Evolutionary conservation across 257 asterid species (phyloP).

Genomic region (Verbena officinalis): DNA sequence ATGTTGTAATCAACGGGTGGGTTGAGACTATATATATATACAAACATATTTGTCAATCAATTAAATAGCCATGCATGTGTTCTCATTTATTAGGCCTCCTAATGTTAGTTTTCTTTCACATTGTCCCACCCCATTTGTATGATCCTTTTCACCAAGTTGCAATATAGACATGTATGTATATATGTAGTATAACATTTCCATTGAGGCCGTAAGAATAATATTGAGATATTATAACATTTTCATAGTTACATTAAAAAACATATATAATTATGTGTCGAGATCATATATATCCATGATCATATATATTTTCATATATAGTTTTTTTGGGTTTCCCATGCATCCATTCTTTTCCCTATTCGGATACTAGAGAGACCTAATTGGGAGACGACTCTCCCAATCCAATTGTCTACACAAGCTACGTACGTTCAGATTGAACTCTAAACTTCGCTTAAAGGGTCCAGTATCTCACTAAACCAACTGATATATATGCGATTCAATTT

Average conservation of each 20-base stretch:
- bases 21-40: slow-evolving; percentile 30
- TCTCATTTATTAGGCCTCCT: slow-evolving; percentile 44
- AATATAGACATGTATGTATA: neutral
- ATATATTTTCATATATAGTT: too few relatives aligned
- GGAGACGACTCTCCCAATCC: too few relatives aligned
- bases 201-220: slow-evolving; percentile 2
- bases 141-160: slow-evolving; percentile 5
- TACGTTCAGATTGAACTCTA: too few relatives aligned
- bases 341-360: too few relatives aligned
- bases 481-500: too few relatives aligned
- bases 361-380: too few relatives aligned
- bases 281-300: too few relatives aligned
- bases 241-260: neutral
- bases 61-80: slow-evolving; percentile 43
- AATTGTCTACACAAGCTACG: too few relatives aligned
- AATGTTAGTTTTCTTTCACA: slow-evolving; percentile 24
- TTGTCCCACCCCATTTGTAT: slow-evolving; percentile 22
- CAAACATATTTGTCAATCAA: slow-evolving; percentile 26
- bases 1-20: slow-evolving; percentile 38
- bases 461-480: too few relatives aligned
- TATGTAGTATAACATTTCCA: neutral
- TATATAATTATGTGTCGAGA: too few relatives aligned
- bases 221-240: neutral
- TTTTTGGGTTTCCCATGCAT: too few relatives aligned
- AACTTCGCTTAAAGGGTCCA: too few relatives aligned